Base-by-base conservation (phyloP, 2,329 filamentous ascomycete genomes). In the Aspergillus arachidicola region DNA sequence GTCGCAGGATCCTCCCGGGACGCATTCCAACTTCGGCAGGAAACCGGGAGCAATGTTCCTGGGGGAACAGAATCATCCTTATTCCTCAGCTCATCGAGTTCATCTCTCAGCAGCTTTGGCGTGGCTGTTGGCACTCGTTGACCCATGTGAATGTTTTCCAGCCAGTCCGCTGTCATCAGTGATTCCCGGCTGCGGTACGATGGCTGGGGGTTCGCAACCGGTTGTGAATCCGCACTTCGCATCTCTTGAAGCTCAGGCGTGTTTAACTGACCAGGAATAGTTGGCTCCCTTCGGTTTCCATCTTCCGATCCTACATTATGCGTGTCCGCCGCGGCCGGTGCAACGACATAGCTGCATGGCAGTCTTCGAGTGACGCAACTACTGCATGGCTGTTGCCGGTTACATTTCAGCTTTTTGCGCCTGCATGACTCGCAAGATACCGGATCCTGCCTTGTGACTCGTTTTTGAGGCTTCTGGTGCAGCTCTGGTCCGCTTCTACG, bases 381-480 rank as follows among this genome's bases (percentile, higher is more conserved):
- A 36, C 79, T 80, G 68, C 84, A 86, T 14, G 84, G 84, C 16
- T 79, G 73, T 53, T 79, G 79, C 4, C 84, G 81, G 69, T 85
- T 81, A 70, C 84, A 86, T 75, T 84, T 86, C 43, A 86, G 81
- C 78, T 85, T 79, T 66, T 78, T 77, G 64, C 70, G 68, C 3
- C 78, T 72, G 58, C 78, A 80, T 10, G 72, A 78, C 14, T 75
- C 73, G 56, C 78, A 80, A 0, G 78, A 80, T 1, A 80, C 76
- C 0, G 78, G 78, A 19, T 78, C 75, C 63, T 79, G 77, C 48
- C 76, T 58, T 10, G 66, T 65, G 28, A 62, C 46, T 7, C 66
- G 68, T 56, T 71, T 74, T n/a, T 59, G 61, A 2, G 63, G 19
- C 4, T 43, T 7, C 1, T 66, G 56, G 10, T 30, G 2, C 2